phyloP scores from a whole-genome alignment of 83 land plant genomes.

The Thuja plicata region DNA sequence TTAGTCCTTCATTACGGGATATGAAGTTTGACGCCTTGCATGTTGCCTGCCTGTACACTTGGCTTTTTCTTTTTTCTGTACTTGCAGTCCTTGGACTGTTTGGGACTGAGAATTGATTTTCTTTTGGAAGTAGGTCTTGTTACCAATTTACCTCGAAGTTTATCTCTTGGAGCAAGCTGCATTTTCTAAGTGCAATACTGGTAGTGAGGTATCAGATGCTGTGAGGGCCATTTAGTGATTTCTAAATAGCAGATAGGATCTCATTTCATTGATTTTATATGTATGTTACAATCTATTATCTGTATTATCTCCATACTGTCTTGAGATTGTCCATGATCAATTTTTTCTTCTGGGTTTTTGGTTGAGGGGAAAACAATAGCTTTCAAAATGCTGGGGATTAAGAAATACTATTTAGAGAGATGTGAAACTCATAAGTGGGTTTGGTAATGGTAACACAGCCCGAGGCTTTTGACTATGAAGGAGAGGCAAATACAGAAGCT shows the following conservation, averaged over 20 bases:
- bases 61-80: background rate
- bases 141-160: background rate
- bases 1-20: background rate
- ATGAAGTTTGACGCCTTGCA: background rate
- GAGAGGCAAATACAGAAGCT: background rate
- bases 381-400: background rate
- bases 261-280: background rate
- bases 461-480: conserved; percentile 2
- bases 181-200: background rate
- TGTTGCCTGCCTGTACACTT: background rate
- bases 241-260: background rate
- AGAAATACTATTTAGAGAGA: background rate
- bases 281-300: background rate
- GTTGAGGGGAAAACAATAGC: conserved; percentile 6
- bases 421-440: conserved; percentile 6
- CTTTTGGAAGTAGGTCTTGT: background rate
- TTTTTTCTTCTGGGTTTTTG: background rate
- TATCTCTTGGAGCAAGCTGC: background rate
- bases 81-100: background rate
- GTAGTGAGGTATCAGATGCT: background rate
- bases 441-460: conserved; percentile 14
- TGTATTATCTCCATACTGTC: background rate
- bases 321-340: background rate
- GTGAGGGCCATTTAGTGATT: background rate
- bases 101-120: background rate